These are phyloP conservation scores for Carex pumila DNA, from an alignment of 176 grass and related monocot species.

Conservation along the genomic window DNA sequence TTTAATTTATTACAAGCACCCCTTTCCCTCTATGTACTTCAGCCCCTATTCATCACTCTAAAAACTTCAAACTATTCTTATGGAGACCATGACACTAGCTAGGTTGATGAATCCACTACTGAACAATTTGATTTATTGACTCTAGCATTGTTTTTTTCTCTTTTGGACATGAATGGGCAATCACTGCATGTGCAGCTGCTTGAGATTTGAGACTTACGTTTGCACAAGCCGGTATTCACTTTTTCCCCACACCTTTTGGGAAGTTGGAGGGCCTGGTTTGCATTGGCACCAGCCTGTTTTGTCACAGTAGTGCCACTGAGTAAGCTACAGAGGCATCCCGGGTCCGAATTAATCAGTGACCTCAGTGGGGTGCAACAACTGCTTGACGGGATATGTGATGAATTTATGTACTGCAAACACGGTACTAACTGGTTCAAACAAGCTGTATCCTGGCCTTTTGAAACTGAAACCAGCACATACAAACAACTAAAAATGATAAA, in stretches of 20 bases:
- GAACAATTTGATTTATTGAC: background rate
- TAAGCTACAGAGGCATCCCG: constrained; percentile 22
- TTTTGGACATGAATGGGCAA: background rate
- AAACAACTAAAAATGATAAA: constrained; percentile 9
- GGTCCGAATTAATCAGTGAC: constrained; percentile 10
- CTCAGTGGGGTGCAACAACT: constrained; percentile 25
- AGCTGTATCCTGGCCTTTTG: constrained; percentile 12
- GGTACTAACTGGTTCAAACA: constrained; percentile 26
- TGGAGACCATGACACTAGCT: background rate
- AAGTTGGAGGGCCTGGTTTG: constrained; percentile 5
- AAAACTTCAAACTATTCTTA: background rate
- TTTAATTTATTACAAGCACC: too few relatives aligned
- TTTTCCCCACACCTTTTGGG: constrained; percentile 23
- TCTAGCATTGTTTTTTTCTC: background rate
- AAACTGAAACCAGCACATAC: background rate
- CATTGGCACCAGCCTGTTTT: constrained; percentile 18
- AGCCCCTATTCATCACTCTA: background rate
- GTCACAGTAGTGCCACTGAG: background rate
- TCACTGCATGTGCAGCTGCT: background rate
- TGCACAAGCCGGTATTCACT: constrained; percentile 15
- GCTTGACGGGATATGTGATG: constrained; percentile 16
- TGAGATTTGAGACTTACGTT: constrained; percentile 7
- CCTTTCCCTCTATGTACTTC: too few relatives aligned
- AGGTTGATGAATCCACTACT: background rate
- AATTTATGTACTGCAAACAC: constrained; percentile 25